Conservation (phyloP, 1,284 basidiomycete species). For the Cryptococcus amylolentus region DNA sequence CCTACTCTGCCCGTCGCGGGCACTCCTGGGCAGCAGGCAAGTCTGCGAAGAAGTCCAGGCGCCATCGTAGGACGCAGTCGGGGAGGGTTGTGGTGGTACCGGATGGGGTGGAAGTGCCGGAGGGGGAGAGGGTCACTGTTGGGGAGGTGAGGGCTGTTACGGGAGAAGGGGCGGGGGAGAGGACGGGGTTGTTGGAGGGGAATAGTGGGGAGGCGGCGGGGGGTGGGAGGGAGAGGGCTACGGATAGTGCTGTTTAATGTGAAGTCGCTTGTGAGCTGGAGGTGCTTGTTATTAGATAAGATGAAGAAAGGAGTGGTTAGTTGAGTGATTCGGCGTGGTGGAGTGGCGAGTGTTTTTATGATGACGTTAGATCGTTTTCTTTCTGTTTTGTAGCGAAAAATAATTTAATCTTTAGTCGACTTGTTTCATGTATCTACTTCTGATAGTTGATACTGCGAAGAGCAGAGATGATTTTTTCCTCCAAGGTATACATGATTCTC, state of each 20-base stretch:
- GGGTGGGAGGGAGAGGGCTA: slow-evolving; percentile 21
- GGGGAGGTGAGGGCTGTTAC: slow-evolving; percentile 38
- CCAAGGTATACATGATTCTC: no score
- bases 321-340: no score
- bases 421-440: no score
- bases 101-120: slow-evolving; percentile 36
- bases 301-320: no score
- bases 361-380: no score
- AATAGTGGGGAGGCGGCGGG: slow-evolving; percentile 19
- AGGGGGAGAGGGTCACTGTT: slow-evolving; percentile 38
- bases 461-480: no score
- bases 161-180: slow-evolving; percentile 15
- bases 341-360: no score
- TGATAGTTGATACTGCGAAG: no score
- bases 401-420: no score
- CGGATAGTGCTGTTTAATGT: slow-evolving; percentile 16
- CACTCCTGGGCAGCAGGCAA: slow-evolving; percentile 49
- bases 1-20: slow-evolving; percentile 46
- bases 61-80: slow-evolving; percentile 45
- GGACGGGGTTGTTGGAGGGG: slow-evolving; percentile 38
- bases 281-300: no score
- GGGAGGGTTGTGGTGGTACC: slow-evolving; percentile 45
- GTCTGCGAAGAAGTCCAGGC: slow-evolving; percentile 35
- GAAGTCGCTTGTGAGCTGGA: background rate
- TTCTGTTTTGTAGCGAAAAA: no score